A percentile compares a stretch with the other conserved stretches of the same genome.
Conservation (phyloP, 371 early-diverging fungal genomes). For the Apophysomyces variabilis region DNA sequence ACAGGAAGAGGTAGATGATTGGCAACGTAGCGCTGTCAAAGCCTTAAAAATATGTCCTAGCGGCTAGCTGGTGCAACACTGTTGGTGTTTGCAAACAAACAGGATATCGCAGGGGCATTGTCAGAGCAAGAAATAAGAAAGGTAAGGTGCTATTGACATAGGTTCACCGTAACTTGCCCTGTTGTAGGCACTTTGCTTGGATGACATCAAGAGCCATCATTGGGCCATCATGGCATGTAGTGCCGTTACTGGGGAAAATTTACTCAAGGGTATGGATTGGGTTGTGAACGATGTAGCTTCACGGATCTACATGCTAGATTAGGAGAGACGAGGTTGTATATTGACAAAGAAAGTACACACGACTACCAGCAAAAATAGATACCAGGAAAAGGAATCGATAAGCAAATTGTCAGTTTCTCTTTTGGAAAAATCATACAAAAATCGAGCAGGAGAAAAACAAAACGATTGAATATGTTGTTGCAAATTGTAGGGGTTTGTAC, state of each 20-base stretch:
- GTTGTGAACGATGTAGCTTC: constrained; percentile 89
- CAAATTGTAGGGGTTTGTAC: constrained; percentile 11
- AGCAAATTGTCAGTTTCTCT: constrained; percentile 6
- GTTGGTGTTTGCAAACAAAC: constrained; percentile 95
- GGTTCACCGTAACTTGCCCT: background rate
- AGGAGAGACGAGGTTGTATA: constrained; percentile 3
- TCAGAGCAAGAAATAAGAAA: constrained; percentile 73
- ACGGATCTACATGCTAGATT: constrained; percentile 79
- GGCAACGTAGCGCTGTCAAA: constrained; percentile 2
- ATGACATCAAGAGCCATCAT: constrained; percentile 83
- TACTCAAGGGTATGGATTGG: constrained; percentile 94
- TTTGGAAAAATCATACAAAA: constrained; percentile 1
- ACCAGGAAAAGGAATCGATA: constrained; percentile 9
- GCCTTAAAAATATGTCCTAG: constrained; percentile 12
- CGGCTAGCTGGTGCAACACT: constrained; percentile 91
- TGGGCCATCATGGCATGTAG: constrained; percentile 92
- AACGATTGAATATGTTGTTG: constrained; percentile 15
- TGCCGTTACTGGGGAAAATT: constrained; percentile 88
- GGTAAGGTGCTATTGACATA: constrained; percentile 31
- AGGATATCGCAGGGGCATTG: constrained; percentile 90
- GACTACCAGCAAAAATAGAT: constrained; percentile 7
- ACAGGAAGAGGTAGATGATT: constrained; percentile 75
- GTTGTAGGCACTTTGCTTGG: constrained; percentile 70
- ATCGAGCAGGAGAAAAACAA: constrained; percentile 8
- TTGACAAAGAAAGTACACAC: constrained; percentile 8